A percentile compares a stretch with the other conserved stretches of the same genome.
phyloP scores from a whole-genome alignment of 495 filamentous ascomycete genomes.

The Xylaria telfairii region DNA sequence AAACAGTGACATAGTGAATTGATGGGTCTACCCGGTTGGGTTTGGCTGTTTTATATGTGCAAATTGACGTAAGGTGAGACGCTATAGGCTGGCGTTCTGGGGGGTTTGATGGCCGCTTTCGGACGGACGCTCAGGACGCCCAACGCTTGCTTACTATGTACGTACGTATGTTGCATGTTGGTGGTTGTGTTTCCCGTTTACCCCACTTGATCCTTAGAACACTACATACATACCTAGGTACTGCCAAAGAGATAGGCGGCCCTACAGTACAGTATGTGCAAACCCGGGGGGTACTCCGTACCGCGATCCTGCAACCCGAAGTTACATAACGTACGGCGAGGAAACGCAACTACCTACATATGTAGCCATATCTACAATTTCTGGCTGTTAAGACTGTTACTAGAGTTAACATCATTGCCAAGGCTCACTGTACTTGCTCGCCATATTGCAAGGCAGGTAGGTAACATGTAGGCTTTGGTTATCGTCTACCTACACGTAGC shows the following conservation, averaged over 20 bases:
- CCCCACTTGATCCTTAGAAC: background rate
- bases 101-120: background rate
- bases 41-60: slow-evolving; percentile 3
- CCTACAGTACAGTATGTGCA: no score
- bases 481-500: background rate
- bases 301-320: no score
- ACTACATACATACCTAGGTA: no score
- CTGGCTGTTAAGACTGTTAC: background rate
- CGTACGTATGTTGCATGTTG: no score
- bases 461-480: no score
- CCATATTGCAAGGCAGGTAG: background rate
- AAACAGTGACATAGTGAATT: slow-evolving; percentile 17
- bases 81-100: background rate
- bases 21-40: background rate
- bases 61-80: slow-evolving; percentile 8
- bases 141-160: background rate
- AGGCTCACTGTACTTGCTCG: background rate
- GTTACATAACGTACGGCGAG: background rate
- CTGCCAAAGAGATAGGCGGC: no score
- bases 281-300: no score
- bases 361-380: background rate
- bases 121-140: background rate
- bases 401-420: background rate
- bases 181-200: background rate
- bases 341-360: background rate